Percentiles rank a stretch among this genome's conserved stretches.
These are phyloP conservation scores for Citrus medica DNA, from an alignment of 345 rosid species.

Conservation along the genomic window DNA sequence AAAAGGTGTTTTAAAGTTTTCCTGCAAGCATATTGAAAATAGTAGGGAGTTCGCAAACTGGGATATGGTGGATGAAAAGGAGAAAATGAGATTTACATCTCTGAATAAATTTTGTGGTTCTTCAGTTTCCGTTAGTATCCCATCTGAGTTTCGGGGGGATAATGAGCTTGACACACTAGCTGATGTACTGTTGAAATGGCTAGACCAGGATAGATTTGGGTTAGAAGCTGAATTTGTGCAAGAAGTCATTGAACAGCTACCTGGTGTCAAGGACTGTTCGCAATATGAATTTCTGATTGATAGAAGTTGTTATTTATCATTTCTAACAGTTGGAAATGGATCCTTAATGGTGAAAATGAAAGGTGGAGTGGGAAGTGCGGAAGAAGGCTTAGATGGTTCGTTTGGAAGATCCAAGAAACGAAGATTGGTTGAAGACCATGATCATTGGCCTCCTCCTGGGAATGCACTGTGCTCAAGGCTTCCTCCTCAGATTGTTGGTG, in stretches of 20 bases:
- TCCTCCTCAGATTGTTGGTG: slow-evolving; percentile 79
- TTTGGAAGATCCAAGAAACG: slow-evolving; percentile 48
- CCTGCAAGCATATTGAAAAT: slow-evolving; percentile 63
- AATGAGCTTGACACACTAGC: slow-evolving; percentile 38
- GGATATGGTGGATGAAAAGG: slow-evolving; percentile 38
- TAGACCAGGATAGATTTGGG: slow-evolving; percentile 88
- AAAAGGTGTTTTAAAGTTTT: slow-evolving; percentile 43
- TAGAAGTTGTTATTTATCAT: slow-evolving; percentile 43
- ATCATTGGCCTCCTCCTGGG: slow-evolving; percentile 61
- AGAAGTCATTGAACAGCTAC: slow-evolving; percentile 79
- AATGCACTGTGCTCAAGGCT: slow-evolving; percentile 60
- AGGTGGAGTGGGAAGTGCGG: slow-evolving; percentile 36
- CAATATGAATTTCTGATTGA: slow-evolving; percentile 54
- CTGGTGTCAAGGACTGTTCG: slow-evolving; percentile 63
- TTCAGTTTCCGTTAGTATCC: slow-evolving; percentile 29
- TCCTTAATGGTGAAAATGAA: slow-evolving; percentile 45
- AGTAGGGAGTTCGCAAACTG: slow-evolving; percentile 31
- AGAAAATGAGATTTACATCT: slow-evolving; percentile 26
- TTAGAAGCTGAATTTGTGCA: slow-evolving; percentile 86
- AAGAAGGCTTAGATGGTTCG: slow-evolving; percentile 30
- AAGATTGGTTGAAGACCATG: slow-evolving; percentile 35
- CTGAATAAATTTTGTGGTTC: slow-evolving; percentile 67
- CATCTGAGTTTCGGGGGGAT: slow-evolving; percentile 33
- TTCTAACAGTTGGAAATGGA: slow-evolving; percentile 66
- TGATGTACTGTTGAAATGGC: slow-evolving; percentile 61